phyloP scores from a whole-genome alignment of 139 green algal species.

The Desmodesmus armatus region DNA sequence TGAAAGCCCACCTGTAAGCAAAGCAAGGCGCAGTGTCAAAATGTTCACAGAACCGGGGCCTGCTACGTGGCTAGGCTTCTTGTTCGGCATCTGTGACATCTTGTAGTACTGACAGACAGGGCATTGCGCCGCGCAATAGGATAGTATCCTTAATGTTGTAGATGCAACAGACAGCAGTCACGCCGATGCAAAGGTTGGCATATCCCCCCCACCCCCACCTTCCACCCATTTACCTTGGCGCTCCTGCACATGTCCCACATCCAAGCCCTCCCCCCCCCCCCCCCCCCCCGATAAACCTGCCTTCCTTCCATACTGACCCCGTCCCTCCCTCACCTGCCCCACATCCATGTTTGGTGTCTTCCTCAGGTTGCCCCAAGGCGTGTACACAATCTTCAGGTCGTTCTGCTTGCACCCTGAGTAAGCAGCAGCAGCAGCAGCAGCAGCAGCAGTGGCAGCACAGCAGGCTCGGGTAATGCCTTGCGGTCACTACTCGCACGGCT shows the following conservation, averaged over 20 bases:
- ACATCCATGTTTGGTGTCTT: conserved; percentile 82
- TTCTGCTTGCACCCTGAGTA: conserved; percentile 82
- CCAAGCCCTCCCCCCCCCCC: too few species aligned
- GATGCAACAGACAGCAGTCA: too few species aligned
- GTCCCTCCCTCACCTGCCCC: conserved; percentile 64
- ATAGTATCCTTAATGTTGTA: neutral
- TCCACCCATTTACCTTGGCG: too few species aligned
- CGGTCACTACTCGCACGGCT: neutral
- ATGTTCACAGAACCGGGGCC: neutral
- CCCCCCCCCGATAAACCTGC: too few species aligned
- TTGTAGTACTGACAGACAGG: too few species aligned
- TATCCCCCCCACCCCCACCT: too few species aligned
- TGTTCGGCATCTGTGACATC: too few species aligned
- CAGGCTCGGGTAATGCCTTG: neutral
- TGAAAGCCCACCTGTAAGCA: conserved; percentile 84
- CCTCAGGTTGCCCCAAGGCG: conserved; percentile 91
- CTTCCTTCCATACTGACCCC: too few species aligned
- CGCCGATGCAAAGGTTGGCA: too few species aligned
- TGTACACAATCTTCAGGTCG: conserved; percentile 94
- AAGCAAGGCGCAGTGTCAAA: neutral
- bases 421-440: conserved; percentile 21
- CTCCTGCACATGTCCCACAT: too few species aligned
- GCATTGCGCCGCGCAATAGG: neutral
- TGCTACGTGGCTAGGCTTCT: too few species aligned
- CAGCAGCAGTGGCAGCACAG: neutral